Evolutionary conservation across 805 yeast genomes (phyloP), one percentile per base, ranked within the genome.

Genomic region (Kurtzmaniella fragi): DNA sequence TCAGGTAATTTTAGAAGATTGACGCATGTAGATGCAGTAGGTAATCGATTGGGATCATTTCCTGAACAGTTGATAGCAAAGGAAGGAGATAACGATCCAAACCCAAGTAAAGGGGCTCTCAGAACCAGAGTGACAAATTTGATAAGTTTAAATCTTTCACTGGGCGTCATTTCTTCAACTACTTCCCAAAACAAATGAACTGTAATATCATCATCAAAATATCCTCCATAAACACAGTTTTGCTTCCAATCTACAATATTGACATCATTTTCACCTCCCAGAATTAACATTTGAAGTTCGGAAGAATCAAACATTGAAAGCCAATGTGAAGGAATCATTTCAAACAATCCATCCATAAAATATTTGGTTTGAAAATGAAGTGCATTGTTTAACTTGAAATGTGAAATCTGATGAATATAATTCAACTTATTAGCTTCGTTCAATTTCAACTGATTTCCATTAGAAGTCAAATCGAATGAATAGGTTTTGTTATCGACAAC

Each of bases 51-150:
- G 2, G 52, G 46, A 20, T 75, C 76, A 12, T 58, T 45, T 0
- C 91, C 93, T 0, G 82, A 72, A 46, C 80, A 80, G 29, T 86
- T 59, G 34, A 93, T 82, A 1, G 95, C 95, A 59, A 93, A 88
- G 39, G 67, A 70, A 0, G 99, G 99, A 25, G 62, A 65, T 34
- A 88, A 67, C 3, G 81, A 77, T 11, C 74, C 70, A 55, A 93
- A 91, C 0, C 99, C 99, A 17, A 87, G 70, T 31, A 93, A 66
- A 1, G 99, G 99, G 0, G 95, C 96, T 43, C 90, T 74, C 1
- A 96, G 82, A 1, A 88, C 95, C 0, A 96, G 84, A 0, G 98
- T 93, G 20, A 87, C 96, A 64, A 91, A 93, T 55, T 86, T 86
- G 20, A 93, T 61, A 40, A 93, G 73, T 37, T 76, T 74, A 15